These are phyloP conservation scores for Aspergillus bombycis DNA, from an alignment of 2,329 filamentous ascomycete species.

Conservation along the genomic window DNA sequence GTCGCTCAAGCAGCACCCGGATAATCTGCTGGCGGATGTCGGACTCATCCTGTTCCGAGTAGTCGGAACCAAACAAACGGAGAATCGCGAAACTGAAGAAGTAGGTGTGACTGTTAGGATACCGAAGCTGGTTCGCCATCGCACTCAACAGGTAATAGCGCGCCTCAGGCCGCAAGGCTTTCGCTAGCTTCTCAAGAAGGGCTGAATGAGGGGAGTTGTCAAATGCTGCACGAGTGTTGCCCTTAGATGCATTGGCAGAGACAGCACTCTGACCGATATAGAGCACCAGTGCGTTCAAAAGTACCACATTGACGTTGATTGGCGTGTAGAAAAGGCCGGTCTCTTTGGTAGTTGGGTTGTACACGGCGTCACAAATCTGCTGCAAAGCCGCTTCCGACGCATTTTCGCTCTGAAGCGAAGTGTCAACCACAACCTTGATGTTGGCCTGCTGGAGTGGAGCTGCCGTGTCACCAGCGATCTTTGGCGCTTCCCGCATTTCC, in stretches of 20 bases:
- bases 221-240: constrained; percentile 62
- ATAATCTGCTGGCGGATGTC: constrained; percentile 90
- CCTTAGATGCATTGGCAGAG: constrained; percentile 59
- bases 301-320: constrained; percentile 67
- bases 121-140: constrained; percentile 89
- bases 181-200: constrained; percentile 74
- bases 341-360: constrained; percentile 59
- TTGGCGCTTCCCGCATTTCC: constrained; percentile 70
- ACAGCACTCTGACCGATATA: constrained; percentile 78
- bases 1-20: constrained; percentile 81
- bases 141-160: constrained; percentile 83
- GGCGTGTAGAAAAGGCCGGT: constrained; percentile 69
- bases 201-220: constrained; percentile 69
- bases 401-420: constrained; percentile 58
- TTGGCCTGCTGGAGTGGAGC: constrained; percentile 51
- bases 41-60: constrained; percentile 69
- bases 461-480: constrained; percentile 65
- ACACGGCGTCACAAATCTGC: constrained; percentile 74
- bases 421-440: constrained; percentile 59
- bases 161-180: constrained; percentile 73
- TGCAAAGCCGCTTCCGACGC: constrained; percentile 71
- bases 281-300: constrained; percentile 82
- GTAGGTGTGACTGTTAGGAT: constrained; percentile 84
- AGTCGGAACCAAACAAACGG: constrained; percentile 78
- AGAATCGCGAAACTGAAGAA: constrained; percentile 89